These are phyloP conservation scores for Neopestalotiopsis sp. DNA, from an alignment of 2,329 filamentous ascomycete species.

Conservation along the genomic window DNA sequence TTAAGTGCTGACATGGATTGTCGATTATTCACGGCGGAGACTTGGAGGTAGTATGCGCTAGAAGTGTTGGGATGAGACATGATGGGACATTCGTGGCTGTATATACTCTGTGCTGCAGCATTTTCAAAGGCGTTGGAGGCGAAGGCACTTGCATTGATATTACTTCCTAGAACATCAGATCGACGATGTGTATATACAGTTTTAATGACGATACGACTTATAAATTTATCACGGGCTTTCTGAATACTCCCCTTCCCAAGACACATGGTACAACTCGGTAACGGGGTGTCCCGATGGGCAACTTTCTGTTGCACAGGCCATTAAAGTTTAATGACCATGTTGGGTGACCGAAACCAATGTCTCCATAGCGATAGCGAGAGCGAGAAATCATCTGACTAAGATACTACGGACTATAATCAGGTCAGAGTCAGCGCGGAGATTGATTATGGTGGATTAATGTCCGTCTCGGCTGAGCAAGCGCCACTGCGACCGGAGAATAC, in stretches of 20 bases:
- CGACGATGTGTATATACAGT: constrained; percentile 7
- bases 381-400: not conserved
- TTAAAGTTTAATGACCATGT: too few species aligned
- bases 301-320: too few species aligned
- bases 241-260: not conserved
- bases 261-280: too few species aligned
- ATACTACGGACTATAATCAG: not conserved
- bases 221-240: not conserved
- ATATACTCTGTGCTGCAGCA: not conserved
- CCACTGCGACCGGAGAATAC: not conserved
- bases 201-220: not conserved
- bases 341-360: too few species aligned
- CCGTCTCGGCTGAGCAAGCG: not conserved
- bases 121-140: constrained; percentile 10
- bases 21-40: not conserved
- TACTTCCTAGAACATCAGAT: constrained; percentile 2
- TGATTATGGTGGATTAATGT: not conserved
- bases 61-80: not conserved
- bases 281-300: too few species aligned
- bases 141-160: not conserved
- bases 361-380: not conserved
- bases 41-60: not conserved
- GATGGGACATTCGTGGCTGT: not conserved
- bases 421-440: not conserved
- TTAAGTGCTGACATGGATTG: constrained; percentile 33